phyloP scores from a whole-genome alignment of 208 protist genomes.

The Phytomonas sp. region DNA sequence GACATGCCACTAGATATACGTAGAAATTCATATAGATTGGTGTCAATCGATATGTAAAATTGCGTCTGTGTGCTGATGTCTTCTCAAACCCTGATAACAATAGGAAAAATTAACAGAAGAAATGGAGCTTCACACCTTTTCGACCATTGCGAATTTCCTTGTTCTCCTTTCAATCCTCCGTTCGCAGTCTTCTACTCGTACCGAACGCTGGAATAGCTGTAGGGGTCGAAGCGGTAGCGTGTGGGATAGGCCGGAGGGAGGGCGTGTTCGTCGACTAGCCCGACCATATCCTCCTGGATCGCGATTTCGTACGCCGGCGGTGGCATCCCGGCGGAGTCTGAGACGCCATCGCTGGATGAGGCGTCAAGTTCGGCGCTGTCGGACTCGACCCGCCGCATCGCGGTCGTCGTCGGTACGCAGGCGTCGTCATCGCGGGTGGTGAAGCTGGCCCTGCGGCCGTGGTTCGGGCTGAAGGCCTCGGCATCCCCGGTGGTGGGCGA shows the following conservation, averaged over 20 bases:
- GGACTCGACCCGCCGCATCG: constrained; percentile 13
- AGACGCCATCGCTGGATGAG: neutral
- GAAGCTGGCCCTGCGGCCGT: constrained; percentile 1
- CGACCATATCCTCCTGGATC: constrained; percentile 30
- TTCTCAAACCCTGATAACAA: constrained; percentile 8
- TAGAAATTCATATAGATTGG: constrained; percentile 12
- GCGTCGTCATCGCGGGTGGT: neutral
- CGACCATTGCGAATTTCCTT: neutral
- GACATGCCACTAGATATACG: constrained; percentile 9
- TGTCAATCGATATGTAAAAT: constrained; percentile 8
- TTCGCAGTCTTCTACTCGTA: constrained; percentile 24
- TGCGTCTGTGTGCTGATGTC: constrained; percentile 10
- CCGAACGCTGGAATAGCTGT: constrained; percentile 62
- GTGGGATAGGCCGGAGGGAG: constrained; percentile 65
- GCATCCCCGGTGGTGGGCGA: neutral
- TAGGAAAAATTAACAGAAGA: constrained; percentile 12
- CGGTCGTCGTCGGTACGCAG: constrained; percentile 8
- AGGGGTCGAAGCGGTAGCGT: constrained; percentile 82
- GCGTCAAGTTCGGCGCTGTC: constrained; percentile 4
- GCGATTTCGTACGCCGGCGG: constrained; percentile 65
- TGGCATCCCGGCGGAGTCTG: constrained; percentile 8
- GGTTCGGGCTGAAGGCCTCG: neutral
- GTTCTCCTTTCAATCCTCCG: neutral
- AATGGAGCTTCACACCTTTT: neutral
- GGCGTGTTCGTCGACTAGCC: constrained; percentile 4